Base-by-base conservation (phyloP, 306 rosid genomes). In the Trichosanthes cucumerina region DNA sequence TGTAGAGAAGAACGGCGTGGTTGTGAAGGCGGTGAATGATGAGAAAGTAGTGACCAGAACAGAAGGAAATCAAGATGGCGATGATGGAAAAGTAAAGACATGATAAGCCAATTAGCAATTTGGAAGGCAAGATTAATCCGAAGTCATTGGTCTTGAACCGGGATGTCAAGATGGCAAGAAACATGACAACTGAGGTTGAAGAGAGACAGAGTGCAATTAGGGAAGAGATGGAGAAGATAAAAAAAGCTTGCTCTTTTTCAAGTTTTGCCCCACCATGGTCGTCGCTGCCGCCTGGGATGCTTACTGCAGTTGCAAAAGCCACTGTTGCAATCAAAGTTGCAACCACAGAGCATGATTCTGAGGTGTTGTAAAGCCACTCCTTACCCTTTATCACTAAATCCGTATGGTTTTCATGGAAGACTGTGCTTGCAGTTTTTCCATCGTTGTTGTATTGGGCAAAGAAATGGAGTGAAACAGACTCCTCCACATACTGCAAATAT, bases 151-250 rank as follows among this genome's bases (percentile, higher is more conserved):
- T 79, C 16, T 78, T 77, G 73, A 83, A 82, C 7, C 59, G 19
- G 1, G 92, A 87, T 14, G 86, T 86, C n/a, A 85, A 24, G 12
- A 89, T 84, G 68, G 92, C 38, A 0, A 89, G 90, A 79, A 92
- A 92, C 84, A 85, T 87, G 7, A 92, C 58, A 24, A 90, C 46
- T 7, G 90, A 79, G 2, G 85, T 82, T 15, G 85, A 80, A 0
- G 95, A 92, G 81, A 82, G 86, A 79, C 85, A 86, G 0, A 90
- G 87, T 1, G 88, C 88, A 6, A 84, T 6, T 0, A 87, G 69
- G 0, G 91, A 84, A 0, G 85, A 28, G 31, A 85, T 72, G 11
- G 85, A 81, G 21, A 90, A 88, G 1, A 62, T 2, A 0, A 83
- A 63, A 19, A 90, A 87, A 1, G 73, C 83, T 0, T 83, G 85